These are phyloP conservation scores for Thielaviopsis ethacetica DNA, from an alignment of 2,329 filamentous ascomycete species.

Conservation along the genomic window DNA sequence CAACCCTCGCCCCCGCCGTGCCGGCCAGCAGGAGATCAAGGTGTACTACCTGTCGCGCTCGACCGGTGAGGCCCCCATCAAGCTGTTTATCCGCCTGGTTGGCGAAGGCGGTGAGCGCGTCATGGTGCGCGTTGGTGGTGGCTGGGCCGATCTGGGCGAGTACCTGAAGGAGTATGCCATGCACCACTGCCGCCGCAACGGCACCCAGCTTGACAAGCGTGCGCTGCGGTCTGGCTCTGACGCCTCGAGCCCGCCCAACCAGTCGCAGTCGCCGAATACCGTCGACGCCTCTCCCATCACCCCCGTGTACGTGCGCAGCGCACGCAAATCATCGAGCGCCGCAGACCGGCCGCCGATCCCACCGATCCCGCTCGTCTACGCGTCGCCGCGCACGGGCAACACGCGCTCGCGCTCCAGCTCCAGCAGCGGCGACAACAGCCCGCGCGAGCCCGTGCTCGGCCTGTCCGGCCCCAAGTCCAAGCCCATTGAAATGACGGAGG, in stretches of 20 bases:
- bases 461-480: conserved; percentile 54
- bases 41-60: conserved; percentile 81
- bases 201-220: conserved; percentile 37
- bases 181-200: conserved; percentile 66
- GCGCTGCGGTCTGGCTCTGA: neutral
- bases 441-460: conserved; percentile 32
- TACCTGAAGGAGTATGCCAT: conserved; percentile 86
- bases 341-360: conserved; percentile 5
- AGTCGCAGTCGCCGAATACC: conserved; percentile 21
- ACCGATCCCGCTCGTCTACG: conserved; percentile 23
- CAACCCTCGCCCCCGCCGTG: conserved; percentile 30
- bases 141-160: conserved; percentile 94
- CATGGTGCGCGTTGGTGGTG: conserved; percentile 94
- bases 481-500: conserved; percentile 49
- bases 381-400: conserved; percentile 28
- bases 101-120: conserved; percentile 82
- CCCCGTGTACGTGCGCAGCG: conserved; percentile 38
- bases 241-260: conserved; percentile 25
- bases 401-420: conserved; percentile 35
- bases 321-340: conserved; percentile 28
- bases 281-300: conserved; percentile 23
- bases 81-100: conserved; percentile 83
- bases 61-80: conserved; percentile 75
- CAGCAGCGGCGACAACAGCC: conserved; percentile 38
- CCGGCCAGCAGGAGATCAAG: conserved; percentile 55